These are phyloP conservation scores for Floccularia luteovirens DNA, from an alignment of 768 basidiomycete genomes.

Conservation along the genomic window DNA sequence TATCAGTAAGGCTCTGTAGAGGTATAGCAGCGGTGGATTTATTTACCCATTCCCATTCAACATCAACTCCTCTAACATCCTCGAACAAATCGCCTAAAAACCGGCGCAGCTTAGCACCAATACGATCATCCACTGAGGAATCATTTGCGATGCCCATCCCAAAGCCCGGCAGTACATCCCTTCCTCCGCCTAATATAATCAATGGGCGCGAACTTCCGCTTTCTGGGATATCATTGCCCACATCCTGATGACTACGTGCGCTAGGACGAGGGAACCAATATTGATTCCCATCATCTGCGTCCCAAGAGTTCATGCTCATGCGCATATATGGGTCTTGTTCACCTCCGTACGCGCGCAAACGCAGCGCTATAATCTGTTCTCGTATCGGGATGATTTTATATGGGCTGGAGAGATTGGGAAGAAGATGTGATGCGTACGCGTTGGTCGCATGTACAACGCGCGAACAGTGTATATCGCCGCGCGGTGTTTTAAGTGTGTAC, in stretches of 20 bases:
- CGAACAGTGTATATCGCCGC: slow-evolving; percentile 53
- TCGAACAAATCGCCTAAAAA: slow-evolving; percentile 57
- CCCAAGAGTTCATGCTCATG: slow-evolving; percentile 40
- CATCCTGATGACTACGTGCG: too few relatives aligned
- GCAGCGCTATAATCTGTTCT: slow-evolving; percentile 52
- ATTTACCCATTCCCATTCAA: slow-evolving; percentile 79
- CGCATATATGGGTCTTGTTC: not conserved
- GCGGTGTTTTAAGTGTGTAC: slow-evolving; percentile 56
- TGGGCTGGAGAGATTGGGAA: slow-evolving; percentile 58
- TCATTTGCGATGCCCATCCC: slow-evolving; percentile 57
- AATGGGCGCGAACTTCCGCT: slow-evolving; percentile 50
- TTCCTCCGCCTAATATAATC: slow-evolving; percentile 70
- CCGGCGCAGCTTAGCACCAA: slow-evolving; percentile 40
- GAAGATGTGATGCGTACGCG: slow-evolving; percentile 68
- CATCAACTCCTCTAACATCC: slow-evolving; percentile 38
- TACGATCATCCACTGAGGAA: slow-evolving; percentile 34
- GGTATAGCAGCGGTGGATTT: not conserved
- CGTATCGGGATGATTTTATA: slow-evolving; percentile 61
- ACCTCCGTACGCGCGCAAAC: slow-evolving; percentile 13
- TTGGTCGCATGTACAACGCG: slow-evolving; percentile 86
- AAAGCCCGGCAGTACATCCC: slow-evolving; percentile 35
- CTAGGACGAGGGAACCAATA: slow-evolving; percentile 89
- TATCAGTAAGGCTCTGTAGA: not conserved
- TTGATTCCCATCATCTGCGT: slow-evolving; percentile 45
- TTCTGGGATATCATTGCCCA: too few relatives aligned